A percentile compares a stretch with the other conserved stretches of the same genome.
Evolutionary conservation across 2,329 filamentous ascomycete species (phyloP).

Genomic region (Cordyceps cateniannulata): DNA sequence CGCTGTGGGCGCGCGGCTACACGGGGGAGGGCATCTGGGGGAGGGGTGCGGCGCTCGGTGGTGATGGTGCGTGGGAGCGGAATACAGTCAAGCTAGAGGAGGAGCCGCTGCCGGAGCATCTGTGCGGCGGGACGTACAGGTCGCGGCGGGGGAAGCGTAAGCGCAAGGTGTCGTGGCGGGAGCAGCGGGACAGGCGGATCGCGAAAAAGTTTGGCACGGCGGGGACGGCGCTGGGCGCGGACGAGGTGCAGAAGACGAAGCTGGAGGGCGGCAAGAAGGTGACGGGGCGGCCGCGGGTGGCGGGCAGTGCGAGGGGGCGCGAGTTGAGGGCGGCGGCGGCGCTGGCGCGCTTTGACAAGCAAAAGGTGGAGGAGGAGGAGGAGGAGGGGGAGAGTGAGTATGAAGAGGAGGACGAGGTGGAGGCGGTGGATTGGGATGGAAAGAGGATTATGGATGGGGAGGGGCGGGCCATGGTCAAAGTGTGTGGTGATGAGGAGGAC

Average conservation of each 20-base stretch:
- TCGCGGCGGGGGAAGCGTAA: conserved; percentile 47
- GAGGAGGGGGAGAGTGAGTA: conserved; percentile 36
- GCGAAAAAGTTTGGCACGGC: conserved; percentile 70
- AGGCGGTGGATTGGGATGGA: conserved; percentile 58
- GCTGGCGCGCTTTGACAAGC: conserved; percentile 61
- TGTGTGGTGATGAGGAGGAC: conserved; percentile 62
- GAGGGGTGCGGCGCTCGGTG: conserved; percentile 55
- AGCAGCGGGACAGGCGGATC: conserved; percentile 63
- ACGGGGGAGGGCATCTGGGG: conserved; percentile 83
- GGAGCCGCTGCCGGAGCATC: conserved; percentile 59
- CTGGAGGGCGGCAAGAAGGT: conserved; percentile 60
- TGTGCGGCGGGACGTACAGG: conserved; percentile 76
- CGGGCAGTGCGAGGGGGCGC: conserved; percentile 65
- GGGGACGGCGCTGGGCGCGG: conserved; percentile 62
- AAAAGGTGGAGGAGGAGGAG: conserved; percentile 39
- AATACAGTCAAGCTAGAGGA: conserved; percentile 41
- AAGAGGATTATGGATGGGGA: conserved; percentile 57
- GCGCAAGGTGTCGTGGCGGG: conserved; percentile 56
- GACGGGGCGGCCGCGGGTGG: conserved; percentile 64
- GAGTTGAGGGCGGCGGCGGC: conserved; percentile 73
- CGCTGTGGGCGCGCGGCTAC: conserved; percentile 63
- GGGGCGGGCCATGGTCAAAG: conserved; percentile 62
- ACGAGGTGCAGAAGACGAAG: conserved; percentile 57
- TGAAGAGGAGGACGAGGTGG: conserved; percentile 36
- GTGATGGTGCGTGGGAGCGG: conserved; percentile 45